Evolutionary conservation across 2,329 filamentous ascomycete species (phyloP).

Genomic region (Cyphellophora attinorum): DNA sequence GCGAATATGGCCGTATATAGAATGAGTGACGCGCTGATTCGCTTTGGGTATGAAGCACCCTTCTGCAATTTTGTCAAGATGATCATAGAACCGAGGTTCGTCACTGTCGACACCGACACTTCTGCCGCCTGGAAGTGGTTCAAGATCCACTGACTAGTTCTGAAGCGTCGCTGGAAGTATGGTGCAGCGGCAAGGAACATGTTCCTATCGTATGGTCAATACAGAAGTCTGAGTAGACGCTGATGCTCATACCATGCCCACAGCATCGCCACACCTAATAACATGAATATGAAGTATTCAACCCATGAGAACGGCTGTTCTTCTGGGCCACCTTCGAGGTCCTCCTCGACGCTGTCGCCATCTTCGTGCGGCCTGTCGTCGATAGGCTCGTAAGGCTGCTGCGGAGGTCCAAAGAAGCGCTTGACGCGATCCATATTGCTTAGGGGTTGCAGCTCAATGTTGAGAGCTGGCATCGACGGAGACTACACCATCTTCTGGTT

Average conservation of each 20-base stretch:
- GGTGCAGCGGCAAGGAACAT: slow-evolving; percentile 95
- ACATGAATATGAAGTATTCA: slow-evolving; percentile 75
- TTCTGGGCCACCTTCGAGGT: slow-evolving; percentile 4
- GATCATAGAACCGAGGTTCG: slow-evolving; percentile 68
- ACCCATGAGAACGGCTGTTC: slow-evolving; percentile 62
- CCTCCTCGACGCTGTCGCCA: slow-evolving; percentile 7
- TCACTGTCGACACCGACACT: slow-evolving; percentile 73
- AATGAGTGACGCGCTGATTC: slow-evolving; percentile 67
- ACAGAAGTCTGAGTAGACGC: slow-evolving; percentile 1
- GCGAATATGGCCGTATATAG: slow-evolving; percentile 71
- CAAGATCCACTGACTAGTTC: slow-evolving; percentile 58
- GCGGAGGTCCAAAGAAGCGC: slow-evolving; percentile 23
- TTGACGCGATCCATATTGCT: slow-evolving; percentile 26
- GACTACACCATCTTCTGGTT: too few relatives aligned
- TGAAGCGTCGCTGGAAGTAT: slow-evolving; percentile 81
- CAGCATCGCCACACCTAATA: slow-evolving; percentile 86
- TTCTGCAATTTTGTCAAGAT: slow-evolving; percentile 72
- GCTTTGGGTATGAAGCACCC: slow-evolving; percentile 75
- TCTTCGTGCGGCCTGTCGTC: slow-evolving; percentile 14
- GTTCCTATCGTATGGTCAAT: slow-evolving; percentile 53
- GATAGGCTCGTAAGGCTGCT: slow-evolving; percentile 23
- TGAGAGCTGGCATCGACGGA: slow-evolving; percentile 1
- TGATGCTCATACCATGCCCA: slow-evolving; percentile 72
- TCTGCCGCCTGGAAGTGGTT: slow-evolving; percentile 85
- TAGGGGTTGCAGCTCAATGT: slow-evolving; percentile 13